Conservation (phyloP, 768 basidiomycete species). For the Termitomyces sp. region DNA sequence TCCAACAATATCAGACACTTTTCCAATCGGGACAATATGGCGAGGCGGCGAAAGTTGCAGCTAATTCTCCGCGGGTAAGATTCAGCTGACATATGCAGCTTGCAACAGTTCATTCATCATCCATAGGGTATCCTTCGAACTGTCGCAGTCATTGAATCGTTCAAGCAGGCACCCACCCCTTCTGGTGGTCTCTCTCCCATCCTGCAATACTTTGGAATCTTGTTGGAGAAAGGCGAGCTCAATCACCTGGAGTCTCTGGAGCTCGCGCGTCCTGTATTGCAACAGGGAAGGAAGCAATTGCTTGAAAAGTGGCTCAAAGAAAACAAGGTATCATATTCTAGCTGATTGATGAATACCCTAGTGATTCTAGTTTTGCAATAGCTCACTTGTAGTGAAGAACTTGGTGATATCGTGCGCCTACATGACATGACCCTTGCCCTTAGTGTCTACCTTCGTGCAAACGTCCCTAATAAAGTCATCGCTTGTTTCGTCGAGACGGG, state of each 20-base stretch:
- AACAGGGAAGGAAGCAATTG: conserved; percentile 94
- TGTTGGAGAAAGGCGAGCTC: conserved; percentile 97
- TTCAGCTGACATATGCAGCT: conserved; percentile 16
- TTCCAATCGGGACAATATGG: conserved; percentile 86
- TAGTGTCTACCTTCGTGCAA: conserved; percentile 96
- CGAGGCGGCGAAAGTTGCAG: conserved; percentile 97
- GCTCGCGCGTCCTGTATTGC: conserved; percentile 91
- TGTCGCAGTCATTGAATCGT: conserved; percentile 91
- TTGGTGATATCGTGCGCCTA: conserved; percentile 92
- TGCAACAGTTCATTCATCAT: conserved; percentile 4
- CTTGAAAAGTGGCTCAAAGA: conserved; percentile 99
- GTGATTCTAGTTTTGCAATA: conserved; percentile 26
- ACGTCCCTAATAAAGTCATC: conserved; percentile 97
- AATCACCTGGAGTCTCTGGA: conserved; percentile 96
- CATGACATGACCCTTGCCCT: conserved; percentile 97
- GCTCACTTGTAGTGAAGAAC: conserved; percentile 98
- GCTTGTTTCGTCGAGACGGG: conserved; percentile 99
- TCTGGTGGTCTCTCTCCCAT: conserved; percentile 93
- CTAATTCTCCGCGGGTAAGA: conserved; percentile 88
- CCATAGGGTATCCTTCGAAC: conserved; percentile 86
- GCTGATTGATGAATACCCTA: neutral
- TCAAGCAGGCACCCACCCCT: conserved; percentile 92
- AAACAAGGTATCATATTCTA: conserved; percentile 70
- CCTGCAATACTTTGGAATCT: conserved; percentile 95
- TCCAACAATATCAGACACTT: conserved; percentile 89